These are phyloP conservation scores for Pseudocercospora macadamiae DNA, from an alignment of 2,329 filamentous ascomycete genomes.

Conservation along the genomic window DNA sequence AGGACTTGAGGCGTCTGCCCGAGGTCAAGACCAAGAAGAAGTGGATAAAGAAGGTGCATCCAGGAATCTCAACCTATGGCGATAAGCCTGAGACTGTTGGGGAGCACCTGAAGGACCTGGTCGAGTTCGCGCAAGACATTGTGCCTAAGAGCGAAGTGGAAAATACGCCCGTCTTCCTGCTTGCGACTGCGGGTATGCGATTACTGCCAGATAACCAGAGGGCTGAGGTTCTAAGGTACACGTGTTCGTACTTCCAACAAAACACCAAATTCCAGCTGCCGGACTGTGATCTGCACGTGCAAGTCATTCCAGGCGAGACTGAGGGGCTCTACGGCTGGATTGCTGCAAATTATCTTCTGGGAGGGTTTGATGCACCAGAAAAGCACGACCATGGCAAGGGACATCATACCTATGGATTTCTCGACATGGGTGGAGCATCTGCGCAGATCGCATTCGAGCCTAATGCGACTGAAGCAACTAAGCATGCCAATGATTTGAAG, in stretches of 20 bases:
- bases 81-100: conserved; percentile 76
- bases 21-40: conserved; percentile 79
- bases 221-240: conserved; percentile 70
- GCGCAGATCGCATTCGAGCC: conserved; percentile 98
- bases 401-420: conserved; percentile 93
- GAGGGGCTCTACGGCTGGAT: conserved; percentile 98
- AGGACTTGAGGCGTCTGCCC: conserved; percentile 71
- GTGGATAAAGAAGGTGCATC: conserved; percentile 92
- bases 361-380: conserved; percentile 79
- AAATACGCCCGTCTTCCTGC: conserved; percentile 89
- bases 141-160: conserved; percentile 76
- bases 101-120: conserved; percentile 76
- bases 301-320: conserved; percentile 93
- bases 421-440: conserved; percentile 98
- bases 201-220: conserved; percentile 76
- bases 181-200: conserved; percentile 95
- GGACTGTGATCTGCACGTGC: conserved; percentile 87
- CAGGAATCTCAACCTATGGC: conserved; percentile 88
- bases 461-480: conserved; percentile 84
- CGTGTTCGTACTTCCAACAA: conserved; percentile 78
- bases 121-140: conserved; percentile 78
- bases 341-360: conserved; percentile 91
- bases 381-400: conserved; percentile 79
- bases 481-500: conserved; percentile 87
- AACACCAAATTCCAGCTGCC: conserved; percentile 82